A percentile compares a stretch with the other conserved stretches of the same genome.
Conservation (phyloP, 371 early-diverging fungal genomes). For the Phascolomyces articulosus region DNA sequence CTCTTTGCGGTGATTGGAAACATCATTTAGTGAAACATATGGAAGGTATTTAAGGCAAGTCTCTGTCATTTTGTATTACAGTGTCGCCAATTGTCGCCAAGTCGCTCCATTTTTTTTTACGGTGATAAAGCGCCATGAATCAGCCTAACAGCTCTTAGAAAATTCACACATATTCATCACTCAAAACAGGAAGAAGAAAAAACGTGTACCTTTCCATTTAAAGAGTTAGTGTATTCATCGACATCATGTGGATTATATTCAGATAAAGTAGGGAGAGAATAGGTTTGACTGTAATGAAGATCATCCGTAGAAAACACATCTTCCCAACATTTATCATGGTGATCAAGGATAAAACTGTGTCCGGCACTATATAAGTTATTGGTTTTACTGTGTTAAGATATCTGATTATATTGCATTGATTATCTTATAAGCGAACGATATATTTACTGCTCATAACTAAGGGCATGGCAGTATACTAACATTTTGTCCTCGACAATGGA, state of each 20-base stretch:
- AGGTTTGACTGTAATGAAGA: background rate
- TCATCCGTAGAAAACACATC: background rate
- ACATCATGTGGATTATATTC: background rate
- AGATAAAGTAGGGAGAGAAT: background rate
- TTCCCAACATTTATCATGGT: background rate
- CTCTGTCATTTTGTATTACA: too few species aligned
- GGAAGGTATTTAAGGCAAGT: too few species aligned
- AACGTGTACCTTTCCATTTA: background rate
- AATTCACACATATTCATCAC: background rate
- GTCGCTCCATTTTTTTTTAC: too few species aligned
- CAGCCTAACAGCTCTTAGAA: background rate
- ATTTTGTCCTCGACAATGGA: background rate
- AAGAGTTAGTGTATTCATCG: background rate
- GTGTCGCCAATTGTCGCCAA: too few species aligned
- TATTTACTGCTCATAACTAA: background rate
- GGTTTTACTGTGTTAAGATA: background rate
- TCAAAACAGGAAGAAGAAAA: background rate
- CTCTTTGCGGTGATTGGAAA: too few species aligned
- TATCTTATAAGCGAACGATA: background rate
- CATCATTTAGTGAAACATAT: too few species aligned
- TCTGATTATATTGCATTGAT: background rate
- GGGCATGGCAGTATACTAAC: background rate
- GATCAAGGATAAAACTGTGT: background rate
- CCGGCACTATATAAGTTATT: background rate
- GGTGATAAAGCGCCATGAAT: too few species aligned